These are phyloP conservation scores for Lathyrus oleraceus DNA, from an alignment of 306 rosid species.

Conservation along the genomic window DNA sequence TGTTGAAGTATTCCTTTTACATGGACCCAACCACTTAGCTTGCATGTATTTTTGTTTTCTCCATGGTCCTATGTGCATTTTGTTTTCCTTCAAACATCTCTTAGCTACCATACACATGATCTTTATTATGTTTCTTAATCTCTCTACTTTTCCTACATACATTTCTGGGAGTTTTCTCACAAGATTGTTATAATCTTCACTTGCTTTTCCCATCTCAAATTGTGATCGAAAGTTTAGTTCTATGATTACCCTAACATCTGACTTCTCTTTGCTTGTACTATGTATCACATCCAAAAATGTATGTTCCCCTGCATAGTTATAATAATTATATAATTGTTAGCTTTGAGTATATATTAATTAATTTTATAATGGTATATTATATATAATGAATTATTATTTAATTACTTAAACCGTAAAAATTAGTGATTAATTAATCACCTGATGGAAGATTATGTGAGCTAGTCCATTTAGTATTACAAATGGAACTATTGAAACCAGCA, in stretches of 20 bases:
- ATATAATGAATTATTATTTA: too few species aligned
- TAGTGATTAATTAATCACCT: conserved; percentile 41
- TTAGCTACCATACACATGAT: conserved; percentile 69
- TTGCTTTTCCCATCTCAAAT: conserved; percentile 72
- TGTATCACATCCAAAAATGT: conserved; percentile 68
- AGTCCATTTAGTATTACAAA: conserved; percentile 84
- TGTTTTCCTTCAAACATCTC: conserved; percentile 71
- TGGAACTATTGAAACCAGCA: conserved; percentile 55
- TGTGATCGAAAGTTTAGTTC: conserved; percentile 73
- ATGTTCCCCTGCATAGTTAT: conserved; percentile 61
- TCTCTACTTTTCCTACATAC: conserved; percentile 77
- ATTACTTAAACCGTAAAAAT: neutral
- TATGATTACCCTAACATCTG: conserved; percentile 63
- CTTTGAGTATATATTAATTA: too few species aligned
- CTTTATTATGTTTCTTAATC: conserved; percentile 56
- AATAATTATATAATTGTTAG: too few species aligned
- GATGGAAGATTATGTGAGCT: conserved; percentile 58
- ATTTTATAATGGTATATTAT: too few species aligned
- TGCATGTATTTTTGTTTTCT: conserved; percentile 75
- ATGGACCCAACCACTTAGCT: conserved; percentile 73
- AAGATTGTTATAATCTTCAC: conserved; percentile 58
- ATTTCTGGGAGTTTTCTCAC: conserved; percentile 69
- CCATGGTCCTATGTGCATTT: conserved; percentile 90
- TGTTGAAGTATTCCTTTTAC: conserved; percentile 55
- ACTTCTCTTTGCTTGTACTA: conserved; percentile 46